A percentile compares a stretch with the other conserved stretches of the same genome.
These are phyloP conservation scores for Phanerodontia chrysosporium DNA, from an alignment of 768 basidiomycete genomes.

Conservation along the genomic window DNA sequence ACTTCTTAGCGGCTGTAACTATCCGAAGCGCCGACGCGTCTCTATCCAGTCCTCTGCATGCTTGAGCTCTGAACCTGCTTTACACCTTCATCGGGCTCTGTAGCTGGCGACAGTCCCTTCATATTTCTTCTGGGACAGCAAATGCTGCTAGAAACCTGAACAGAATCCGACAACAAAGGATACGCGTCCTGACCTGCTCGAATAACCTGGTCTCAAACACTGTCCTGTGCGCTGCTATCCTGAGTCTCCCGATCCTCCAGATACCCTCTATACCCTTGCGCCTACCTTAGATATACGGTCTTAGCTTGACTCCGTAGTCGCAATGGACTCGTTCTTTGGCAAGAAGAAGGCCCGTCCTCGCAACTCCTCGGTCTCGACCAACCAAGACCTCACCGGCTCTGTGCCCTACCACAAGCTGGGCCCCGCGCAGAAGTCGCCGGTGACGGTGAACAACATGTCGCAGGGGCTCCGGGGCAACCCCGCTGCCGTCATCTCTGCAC, in stretches of 20 bases:
- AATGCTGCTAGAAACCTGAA: neutral
- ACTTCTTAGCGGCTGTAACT: neutral
- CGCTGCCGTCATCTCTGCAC: constrained; percentile 59
- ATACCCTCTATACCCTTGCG: constrained; percentile 15
- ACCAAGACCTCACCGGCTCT: constrained; percentile 27
- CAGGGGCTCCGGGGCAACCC: constrained; percentile 21
- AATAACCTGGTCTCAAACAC: neutral
- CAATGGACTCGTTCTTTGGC: constrained; percentile 34
- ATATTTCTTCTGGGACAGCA: neutral
- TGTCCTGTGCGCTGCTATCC: neutral
- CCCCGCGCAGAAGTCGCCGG: constrained; percentile 22
- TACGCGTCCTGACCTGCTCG: neutral
- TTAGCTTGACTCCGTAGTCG: neutral
- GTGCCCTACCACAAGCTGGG: constrained; percentile 30
- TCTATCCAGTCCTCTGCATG: constrained; percentile 1
- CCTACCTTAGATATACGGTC: neutral
- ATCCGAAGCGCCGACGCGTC: neutral
- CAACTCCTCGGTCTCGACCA: constrained; percentile 27
- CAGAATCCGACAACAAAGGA: neutral
- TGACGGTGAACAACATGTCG: constrained; percentile 25
- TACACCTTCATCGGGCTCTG: neutral
- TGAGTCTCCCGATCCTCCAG: constrained; percentile 8
- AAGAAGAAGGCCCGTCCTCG: constrained; percentile 33
- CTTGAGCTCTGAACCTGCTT: neutral
- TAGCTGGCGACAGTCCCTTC: neutral